Conservation (phyloP, 805 yeast genomes). For the Pichia paraexigua region DNA sequence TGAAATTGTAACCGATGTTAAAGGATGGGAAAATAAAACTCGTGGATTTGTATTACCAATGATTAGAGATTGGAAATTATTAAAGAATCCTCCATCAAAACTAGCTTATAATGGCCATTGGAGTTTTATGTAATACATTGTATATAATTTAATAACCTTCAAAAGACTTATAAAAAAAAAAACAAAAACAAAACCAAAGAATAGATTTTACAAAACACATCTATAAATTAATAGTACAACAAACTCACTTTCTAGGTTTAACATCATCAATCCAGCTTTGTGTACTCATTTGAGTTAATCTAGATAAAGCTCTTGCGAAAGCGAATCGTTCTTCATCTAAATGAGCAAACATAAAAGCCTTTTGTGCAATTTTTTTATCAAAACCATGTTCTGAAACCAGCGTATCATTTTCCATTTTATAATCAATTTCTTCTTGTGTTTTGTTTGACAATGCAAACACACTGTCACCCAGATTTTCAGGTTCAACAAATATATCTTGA, state of each 20-base stretch:
- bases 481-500: conserved; percentile 77
- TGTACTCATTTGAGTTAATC: conserved; percentile 90
- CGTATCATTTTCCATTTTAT: conserved; percentile 40
- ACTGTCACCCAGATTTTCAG: conserved; percentile 48
- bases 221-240: background rate
- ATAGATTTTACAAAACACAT: background rate
- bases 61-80: conserved; percentile 2
- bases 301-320: conserved; percentile 86
- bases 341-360: conserved; percentile 64
- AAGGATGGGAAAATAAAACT: background rate
- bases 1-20: background rate
- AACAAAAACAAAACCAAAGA: background rate
- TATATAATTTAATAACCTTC: too few relatives aligned
- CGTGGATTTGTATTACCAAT: background rate
- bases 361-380: conserved; percentile 60
- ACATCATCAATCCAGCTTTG: conserved; percentile 73
- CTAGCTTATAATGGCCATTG: conserved; percentile 5
- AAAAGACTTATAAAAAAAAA: background rate
- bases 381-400: conserved; percentile 72
- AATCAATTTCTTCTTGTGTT: conserved; percentile 22
- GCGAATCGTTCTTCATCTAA: conserved; percentile 96
- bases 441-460: conserved; percentile 31
- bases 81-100: conserved; percentile 1
- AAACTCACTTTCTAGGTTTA: conserved; percentile 5
- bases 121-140: conserved; percentile 1